phyloP scores from a whole-genome alignment of 768 basidiomycete genomes.

The Crepidotus variabilis region DNA sequence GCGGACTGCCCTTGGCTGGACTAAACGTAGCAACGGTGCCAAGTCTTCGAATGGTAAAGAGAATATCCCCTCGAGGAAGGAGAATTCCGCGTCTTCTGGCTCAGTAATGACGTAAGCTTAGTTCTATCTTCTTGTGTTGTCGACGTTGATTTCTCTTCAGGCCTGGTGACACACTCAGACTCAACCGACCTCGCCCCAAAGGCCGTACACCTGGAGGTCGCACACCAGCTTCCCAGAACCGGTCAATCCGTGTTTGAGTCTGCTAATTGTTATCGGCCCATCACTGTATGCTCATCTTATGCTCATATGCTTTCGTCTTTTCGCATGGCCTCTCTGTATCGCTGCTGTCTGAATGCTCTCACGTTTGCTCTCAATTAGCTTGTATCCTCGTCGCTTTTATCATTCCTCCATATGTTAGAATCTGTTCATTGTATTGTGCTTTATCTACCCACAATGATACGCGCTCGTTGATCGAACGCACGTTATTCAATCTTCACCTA shows the following conservation, averaged over 20 bases:
- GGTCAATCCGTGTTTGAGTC: slow-evolving; percentile 31
- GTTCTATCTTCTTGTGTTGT: not conserved
- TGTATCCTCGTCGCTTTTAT: too few species aligned
- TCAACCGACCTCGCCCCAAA: slow-evolving; percentile 48
- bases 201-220: slow-evolving; percentile 34
- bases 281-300: not conserved
- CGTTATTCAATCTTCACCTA: too few species aligned
- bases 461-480: too few species aligned
- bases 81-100: slow-evolving; percentile 40
- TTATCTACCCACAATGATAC: too few species aligned
- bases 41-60: slow-evolving; percentile 45
- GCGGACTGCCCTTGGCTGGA: slow-evolving; percentile 57
- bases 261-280: not conserved
- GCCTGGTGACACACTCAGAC: slow-evolving; percentile 42
- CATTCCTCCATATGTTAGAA: too few species aligned
- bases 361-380: not conserved
- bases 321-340: not conserved
- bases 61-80: slow-evolving; percentile 16
- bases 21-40: slow-evolving; percentile 52
- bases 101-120: slow-evolving; percentile 53
- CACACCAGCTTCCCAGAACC: slow-evolving; percentile 31
- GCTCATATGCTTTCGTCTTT: not conserved
- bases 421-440: too few species aligned
- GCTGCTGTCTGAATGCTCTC: not conserved
- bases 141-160: slow-evolving; percentile 21